Evolutionary conservation across 257 asterid genomes (phyloP).

Genomic region (Buddleja alternifolia): DNA sequence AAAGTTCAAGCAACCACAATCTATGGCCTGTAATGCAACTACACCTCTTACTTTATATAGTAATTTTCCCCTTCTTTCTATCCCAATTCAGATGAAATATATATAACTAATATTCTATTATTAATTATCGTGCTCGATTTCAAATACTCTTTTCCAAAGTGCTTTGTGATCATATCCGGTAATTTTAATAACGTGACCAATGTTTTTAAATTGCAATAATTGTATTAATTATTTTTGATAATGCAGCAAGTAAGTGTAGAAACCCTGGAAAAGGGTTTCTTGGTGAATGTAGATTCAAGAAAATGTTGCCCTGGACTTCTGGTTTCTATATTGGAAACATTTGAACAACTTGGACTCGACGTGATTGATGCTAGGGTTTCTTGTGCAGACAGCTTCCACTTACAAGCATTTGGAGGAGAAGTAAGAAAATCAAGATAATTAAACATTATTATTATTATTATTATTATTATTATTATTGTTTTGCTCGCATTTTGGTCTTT

Average conservation of each 20-base stretch:
- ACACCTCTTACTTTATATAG: neutral
- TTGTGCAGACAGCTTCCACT: slow-evolving; percentile 65
- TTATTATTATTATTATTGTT: neutral
- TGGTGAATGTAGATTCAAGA: slow-evolving; percentile 67
- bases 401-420: slow-evolving; percentile 86
- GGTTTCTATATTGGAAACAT: slow-evolving; percentile 62
- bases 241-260: slow-evolving; percentile 76
- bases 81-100: too few species aligned
- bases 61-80: neutral
- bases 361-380: slow-evolving; percentile 94
- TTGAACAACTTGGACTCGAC: slow-evolving; percentile 79
- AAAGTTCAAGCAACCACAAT: slow-evolving; percentile 41
- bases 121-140: too few species aligned
- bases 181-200: too few species aligned
- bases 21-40: slow-evolving; percentile 53
- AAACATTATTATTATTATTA: too few species aligned
- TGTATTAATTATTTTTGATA: too few species aligned
- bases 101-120: too few species aligned
- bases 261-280: slow-evolving; percentile 80
- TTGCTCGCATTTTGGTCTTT: neutral
- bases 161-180: too few species aligned
- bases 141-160: too few species aligned
- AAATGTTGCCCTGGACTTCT: slow-evolving; percentile 79
- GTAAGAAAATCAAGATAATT: slow-evolving; percentile 48
- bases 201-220: too few species aligned